Evolutionary conservation across 805 yeast genomes (phyloP), one percentile per base, ranked within the genome.

Genomic region (Zygosaccharomyces pseudorouxii): DNA sequence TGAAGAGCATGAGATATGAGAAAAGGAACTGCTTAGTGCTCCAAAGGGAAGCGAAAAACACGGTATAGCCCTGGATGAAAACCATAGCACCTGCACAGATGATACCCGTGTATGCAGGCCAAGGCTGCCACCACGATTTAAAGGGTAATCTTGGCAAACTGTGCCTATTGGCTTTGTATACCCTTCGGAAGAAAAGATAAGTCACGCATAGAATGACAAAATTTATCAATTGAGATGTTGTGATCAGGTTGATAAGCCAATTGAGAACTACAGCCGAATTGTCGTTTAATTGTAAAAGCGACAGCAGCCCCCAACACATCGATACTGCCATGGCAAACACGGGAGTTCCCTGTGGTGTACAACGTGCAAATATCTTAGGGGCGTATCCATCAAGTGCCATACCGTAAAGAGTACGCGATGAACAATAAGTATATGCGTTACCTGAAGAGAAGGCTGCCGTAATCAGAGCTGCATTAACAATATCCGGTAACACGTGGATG

Each of bases 401-500:
- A 2, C 88, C 88, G 62, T 81, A 82, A 19, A 87, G 69, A 0
- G 86, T 73, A 55, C 84, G 72, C 6, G 89, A 78, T 0, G 92
- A 82, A 51, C 89, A 81, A 60, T 79, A 86, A 30, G 86, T 78
- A 63, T 81, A 84, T 1, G 92, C 84, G 64, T 87, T 87, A 46
- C 95, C 96, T 2, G 95, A 89, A 30, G 89, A 82, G 55, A 87
- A 83, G 0, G 90, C 85, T 1, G 93, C 78, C 4, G 87, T 73
- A 47, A 89, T 73, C 47, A 89, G 75, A 27, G 87, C 78, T 1
- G 80, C 95, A 66, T 89, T 89, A 49, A 89, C 89, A 51, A 89
- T 75, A 59, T 83, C 79, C 28, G 95, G 95, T 42, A 88, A 71
- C 0, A 77, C 82, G 29, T 71, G 77, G 46, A 89, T 84, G 1